Evolutionary conservation across 2,329 filamentous ascomycete genomes (phyloP).

Genomic region (Byssoonygena ceratinophila): DNA sequence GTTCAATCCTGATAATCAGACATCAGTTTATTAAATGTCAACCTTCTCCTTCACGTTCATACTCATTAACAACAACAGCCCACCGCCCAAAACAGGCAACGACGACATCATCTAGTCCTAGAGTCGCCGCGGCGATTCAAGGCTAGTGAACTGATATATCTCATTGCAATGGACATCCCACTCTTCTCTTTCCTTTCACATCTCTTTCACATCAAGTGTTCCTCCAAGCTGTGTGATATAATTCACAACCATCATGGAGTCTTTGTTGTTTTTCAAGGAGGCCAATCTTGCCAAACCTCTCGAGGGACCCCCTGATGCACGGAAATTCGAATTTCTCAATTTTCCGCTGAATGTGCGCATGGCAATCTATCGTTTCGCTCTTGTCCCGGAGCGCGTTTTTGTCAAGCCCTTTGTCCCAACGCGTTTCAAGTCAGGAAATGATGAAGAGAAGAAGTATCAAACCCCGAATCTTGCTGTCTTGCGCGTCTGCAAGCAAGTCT

Average conservation of each 20-base stretch:
- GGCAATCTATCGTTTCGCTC: constrained; percentile 18
- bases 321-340: constrained; percentile 14
- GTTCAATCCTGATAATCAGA: neutral
- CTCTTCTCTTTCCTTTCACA: no score
- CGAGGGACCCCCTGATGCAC: neutral
- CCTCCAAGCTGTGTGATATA: neutral
- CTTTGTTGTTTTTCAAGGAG: neutral
- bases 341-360: constrained; percentile 17
- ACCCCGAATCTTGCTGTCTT: constrained; percentile 18
- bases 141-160: neutral
- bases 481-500: constrained; percentile 15
- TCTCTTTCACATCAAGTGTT: neutral
- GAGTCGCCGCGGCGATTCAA: constrained; percentile 1
- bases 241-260: neutral
- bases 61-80: neutral
- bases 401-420: constrained; percentile 19
- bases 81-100: neutral
- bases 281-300: neutral
- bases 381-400: constrained; percentile 17
- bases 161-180: neutral
- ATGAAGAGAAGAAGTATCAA: constrained; percentile 9
- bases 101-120: neutral
- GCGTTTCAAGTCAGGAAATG: constrained; percentile 8
- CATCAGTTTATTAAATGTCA: neutral
- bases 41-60: neutral